Percentiles rank a stretch among this genome's conserved stretches.
These are phyloP conservation scores for Schizochytrium sp. DNA, from an alignment of 108 stramenopile genomes.

Conservation along the genomic window DNA sequence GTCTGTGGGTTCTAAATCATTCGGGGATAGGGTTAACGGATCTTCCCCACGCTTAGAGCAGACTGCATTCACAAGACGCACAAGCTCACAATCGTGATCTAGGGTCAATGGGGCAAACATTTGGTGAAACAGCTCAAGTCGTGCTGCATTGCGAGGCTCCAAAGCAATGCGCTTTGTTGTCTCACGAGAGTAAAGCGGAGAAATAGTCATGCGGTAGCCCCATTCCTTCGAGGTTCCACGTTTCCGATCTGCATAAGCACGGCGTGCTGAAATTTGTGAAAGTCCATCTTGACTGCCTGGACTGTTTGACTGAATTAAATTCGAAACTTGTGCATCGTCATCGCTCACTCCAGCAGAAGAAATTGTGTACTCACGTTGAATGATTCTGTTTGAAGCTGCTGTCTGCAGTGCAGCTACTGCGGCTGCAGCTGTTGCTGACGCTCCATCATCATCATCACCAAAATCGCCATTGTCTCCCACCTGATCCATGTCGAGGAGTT, in stretches of 20 bases:
- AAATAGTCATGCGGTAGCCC: conserved; percentile 58
- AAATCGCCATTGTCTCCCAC: neutral
- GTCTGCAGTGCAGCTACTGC: conserved; percentile 57
- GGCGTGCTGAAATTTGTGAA: neutral
- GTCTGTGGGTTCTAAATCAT: conserved; percentile 30
- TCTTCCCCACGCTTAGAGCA: conserved; percentile 53
- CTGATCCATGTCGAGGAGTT: conserved; percentile 14
- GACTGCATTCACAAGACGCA: conserved; percentile 44
- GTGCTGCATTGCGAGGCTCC: conserved; percentile 27
- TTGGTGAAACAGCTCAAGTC: conserved; percentile 54
- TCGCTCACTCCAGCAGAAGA: conserved; percentile 14
- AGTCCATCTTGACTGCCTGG: neutral
- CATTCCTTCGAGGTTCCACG: conserved; percentile 39
- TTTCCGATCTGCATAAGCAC: neutral
- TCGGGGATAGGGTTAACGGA: conserved; percentile 49
- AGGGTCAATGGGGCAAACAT: conserved; percentile 45
- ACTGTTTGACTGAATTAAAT: neutral
- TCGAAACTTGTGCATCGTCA: neutral
- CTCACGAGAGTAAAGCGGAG: conserved; percentile 34
- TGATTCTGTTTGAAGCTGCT: conserved; percentile 1
- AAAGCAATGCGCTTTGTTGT: conserved; percentile 53
- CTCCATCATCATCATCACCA: neutral
- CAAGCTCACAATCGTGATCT: conserved; percentile 47
- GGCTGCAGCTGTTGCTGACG: conserved; percentile 23
- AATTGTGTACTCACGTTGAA: conserved; percentile 50